Percentiles rank a stretch among this genome's conserved stretches.
Evolutionary conservation across 2,329 filamentous ascomycete species (phyloP).

Genomic region (Cordyceps sp.): DNA sequence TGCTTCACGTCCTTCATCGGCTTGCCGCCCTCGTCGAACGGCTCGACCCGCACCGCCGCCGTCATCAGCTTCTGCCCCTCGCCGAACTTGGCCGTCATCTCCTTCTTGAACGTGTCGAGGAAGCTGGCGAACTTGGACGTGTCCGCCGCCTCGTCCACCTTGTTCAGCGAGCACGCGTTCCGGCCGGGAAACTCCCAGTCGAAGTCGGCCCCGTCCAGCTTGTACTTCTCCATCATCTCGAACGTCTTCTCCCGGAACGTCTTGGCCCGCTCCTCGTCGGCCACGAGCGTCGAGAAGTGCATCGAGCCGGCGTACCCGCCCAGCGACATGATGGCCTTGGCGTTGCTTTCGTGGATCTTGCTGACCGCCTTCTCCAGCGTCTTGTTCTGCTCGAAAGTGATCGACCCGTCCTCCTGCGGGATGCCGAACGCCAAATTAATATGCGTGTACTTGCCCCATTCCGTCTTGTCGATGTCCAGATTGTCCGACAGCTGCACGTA

Average conservation of each 20-base stretch:
- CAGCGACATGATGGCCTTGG: background rate
- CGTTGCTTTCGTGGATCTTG: too few species aligned
- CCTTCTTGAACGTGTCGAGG: background rate
- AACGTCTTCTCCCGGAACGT: background rate
- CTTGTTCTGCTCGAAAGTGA: too few species aligned
- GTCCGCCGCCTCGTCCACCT: too few species aligned
- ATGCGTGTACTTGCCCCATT: too few species aligned
- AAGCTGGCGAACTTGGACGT: background rate
- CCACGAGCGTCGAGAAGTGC: background rate
- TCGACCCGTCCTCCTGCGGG: too few species aligned
- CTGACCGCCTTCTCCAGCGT: too few species aligned
- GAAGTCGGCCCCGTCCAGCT: background rate
- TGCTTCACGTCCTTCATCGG: background rate
- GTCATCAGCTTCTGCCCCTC: background rate
- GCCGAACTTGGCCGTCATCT: background rate
- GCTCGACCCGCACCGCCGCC: background rate
- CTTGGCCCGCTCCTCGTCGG: background rate
- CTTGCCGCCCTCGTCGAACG: background rate
- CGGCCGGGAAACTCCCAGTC: background rate
- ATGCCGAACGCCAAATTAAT: too few species aligned
- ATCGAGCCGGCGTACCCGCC: background rate
- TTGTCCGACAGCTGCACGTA: too few species aligned
- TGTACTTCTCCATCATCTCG: background rate
- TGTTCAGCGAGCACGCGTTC: background rate
- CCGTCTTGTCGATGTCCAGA: too few species aligned